A percentile compares a stretch with the other conserved stretches of the same genome.
Evolutionary conservation across 495 filamentous ascomycete genomes (phyloP).

Genomic region (Trichoderma asperelloides): DNA sequence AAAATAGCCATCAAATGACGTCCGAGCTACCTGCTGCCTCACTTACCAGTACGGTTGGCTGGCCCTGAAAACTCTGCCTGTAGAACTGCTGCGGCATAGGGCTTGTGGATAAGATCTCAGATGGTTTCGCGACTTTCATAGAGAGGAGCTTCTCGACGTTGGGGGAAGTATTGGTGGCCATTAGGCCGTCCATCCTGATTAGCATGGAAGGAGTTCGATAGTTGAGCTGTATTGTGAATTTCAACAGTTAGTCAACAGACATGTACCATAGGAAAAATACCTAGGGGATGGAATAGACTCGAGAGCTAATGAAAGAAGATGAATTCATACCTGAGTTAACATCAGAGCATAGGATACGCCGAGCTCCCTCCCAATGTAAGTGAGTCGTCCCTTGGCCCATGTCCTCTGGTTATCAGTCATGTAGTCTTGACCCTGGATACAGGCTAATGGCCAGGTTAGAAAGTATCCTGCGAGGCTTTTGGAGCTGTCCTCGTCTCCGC

Average conservation of each 20-base stretch:
- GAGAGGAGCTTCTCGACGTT: conserved; percentile 26
- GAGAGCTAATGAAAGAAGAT: background rate
- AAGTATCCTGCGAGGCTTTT: conserved; percentile 43
- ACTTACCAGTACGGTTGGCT: conserved; percentile 19
- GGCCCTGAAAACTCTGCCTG: background rate
- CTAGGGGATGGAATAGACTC: no score
- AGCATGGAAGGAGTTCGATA: conserved; percentile 45
- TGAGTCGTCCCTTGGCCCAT: conserved; percentile 38
- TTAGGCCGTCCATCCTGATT: conserved; percentile 37
- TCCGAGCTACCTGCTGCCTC: conserved; percentile 16
- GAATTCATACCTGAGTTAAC: conserved; percentile 26
- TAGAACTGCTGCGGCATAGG: background rate
- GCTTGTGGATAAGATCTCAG: conserved; percentile 15
- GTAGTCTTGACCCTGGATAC: conserved; percentile 37
- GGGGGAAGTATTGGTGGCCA: conserved; percentile 25
- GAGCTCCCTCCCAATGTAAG: conserved; percentile 35
- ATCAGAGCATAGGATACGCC: conserved; percentile 43
- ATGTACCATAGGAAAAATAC: background rate
- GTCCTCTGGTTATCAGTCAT: conserved; percentile 38
- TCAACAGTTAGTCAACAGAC: background rate
- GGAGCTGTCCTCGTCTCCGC: conserved; percentile 25
- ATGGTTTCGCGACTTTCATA: conserved; percentile 13
- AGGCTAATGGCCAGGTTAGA: conserved; percentile 33
- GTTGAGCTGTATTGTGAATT: conserved; percentile 22
- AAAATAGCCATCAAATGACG: background rate